Percentiles rank a stretch among this genome's conserved stretches.
phyloP scores from a whole-genome alignment of 345 rosid species.

The Brassica rapa region DNA sequence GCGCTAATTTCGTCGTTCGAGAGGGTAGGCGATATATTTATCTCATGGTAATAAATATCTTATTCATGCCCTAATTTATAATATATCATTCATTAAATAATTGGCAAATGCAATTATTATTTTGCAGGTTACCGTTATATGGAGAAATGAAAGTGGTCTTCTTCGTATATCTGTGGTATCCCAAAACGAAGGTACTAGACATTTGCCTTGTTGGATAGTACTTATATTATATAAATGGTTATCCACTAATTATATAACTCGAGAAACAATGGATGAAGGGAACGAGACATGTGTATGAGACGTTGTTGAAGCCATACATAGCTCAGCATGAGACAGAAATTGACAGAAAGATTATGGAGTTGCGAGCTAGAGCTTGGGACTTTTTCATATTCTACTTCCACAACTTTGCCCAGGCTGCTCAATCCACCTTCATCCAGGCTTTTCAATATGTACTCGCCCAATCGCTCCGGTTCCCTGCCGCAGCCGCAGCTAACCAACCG shows the following conservation, averaged over 20 bases:
- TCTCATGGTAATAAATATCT: conserved; percentile 61
- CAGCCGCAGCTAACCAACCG: conserved; percentile 35
- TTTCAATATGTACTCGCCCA: conserved; percentile 56
- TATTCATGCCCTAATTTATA: conserved; percentile 1
- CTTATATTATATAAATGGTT: neutral
- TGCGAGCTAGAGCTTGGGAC: conserved; percentile 72
- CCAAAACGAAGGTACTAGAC: conserved; percentile 48
- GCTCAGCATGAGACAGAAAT: conserved; percentile 68
- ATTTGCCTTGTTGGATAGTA: neutral
- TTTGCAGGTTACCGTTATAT: conserved; percentile 79
- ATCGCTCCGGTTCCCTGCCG: conserved; percentile 48
- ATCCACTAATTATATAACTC: neutral
- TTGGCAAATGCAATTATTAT: neutral
- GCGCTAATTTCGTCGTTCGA: conserved; percentile 74
- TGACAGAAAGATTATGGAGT: conserved; percentile 69
- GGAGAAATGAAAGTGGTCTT: conserved; percentile 77
- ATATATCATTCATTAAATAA: neutral
- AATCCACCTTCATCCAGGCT: conserved; percentile 55
- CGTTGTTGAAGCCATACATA: conserved; percentile 59
- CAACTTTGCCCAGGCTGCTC: conserved; percentile 55
- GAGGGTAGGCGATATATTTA: conserved; percentile 60
- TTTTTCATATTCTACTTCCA: conserved; percentile 62
- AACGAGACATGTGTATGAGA: conserved; percentile 57
- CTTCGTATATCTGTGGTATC: conserved; percentile 83
- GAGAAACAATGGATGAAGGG: conserved; percentile 53